These are phyloP conservation scores for Paramecium octaurelia DNA, from an alignment of 73 alveolate species.

Conservation along the genomic window DNA sequence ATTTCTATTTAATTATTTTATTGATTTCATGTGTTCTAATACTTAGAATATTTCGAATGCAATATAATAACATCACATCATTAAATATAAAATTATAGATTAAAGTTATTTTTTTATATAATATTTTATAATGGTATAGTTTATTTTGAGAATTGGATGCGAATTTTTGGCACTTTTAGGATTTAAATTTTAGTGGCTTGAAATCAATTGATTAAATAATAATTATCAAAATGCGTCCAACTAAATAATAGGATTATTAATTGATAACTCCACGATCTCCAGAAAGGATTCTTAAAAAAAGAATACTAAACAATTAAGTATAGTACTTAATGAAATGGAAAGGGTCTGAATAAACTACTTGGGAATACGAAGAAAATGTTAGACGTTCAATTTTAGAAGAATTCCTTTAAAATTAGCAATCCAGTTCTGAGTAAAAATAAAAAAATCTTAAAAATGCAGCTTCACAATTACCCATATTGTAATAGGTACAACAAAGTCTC, in stretches of 20 bases:
- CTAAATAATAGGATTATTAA: not conserved
- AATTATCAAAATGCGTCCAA: not conserved
- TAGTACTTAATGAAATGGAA: not conserved
- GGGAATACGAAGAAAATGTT: slow-evolving; percentile 11
- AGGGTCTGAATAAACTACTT: not conserved
- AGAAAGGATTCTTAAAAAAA: not conserved
- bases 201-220: not conserved
- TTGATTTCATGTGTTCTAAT: not conserved
- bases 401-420: not conserved
- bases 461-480: not conserved
- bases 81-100: not conserved
- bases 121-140: not conserved
- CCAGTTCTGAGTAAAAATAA: not conserved
- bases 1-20: not conserved
- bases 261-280: slow-evolving; percentile 12
- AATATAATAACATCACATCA: not conserved
- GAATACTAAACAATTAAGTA: not conserved
- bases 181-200: not conserved
- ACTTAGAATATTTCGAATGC: not conserved
- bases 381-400: not conserved
- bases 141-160: slow-evolving; percentile 11
- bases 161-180: not conserved
- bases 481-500: not conserved
- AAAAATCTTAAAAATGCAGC: not conserved
- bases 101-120: not conserved